Evolutionary conservation across 2,329 filamentous ascomycete species (phyloP).

Genomic region (Rachicladosporium sp.): DNA sequence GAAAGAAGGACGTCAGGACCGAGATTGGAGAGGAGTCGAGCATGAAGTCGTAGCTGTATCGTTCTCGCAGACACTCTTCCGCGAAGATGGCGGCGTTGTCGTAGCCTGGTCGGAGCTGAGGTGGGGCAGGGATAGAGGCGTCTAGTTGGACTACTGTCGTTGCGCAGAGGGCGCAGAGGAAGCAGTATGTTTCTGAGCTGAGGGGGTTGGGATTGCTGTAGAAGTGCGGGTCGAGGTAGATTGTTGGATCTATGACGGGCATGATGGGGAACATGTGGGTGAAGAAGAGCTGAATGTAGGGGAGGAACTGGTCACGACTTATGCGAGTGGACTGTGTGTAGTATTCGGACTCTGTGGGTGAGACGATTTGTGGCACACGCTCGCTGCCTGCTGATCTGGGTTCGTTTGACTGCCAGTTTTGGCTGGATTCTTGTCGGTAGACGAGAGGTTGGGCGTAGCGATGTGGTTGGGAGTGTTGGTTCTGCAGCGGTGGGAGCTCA

Average conservation of each 20-base stretch:
- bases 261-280: constrained; percentile 25
- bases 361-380: constrained; percentile 9
- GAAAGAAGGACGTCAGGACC: constrained; percentile 25
- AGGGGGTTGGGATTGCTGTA: constrained; percentile 15
- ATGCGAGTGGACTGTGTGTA: constrained; percentile 12
- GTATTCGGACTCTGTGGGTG: constrained; percentile 11
- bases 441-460: background rate
- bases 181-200: constrained; percentile 19
- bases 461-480: background rate
- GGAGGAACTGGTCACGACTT: constrained; percentile 17
- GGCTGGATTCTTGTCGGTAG: constrained; percentile 1
- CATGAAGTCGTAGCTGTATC: constrained; percentile 21
- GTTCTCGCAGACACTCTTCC: constrained; percentile 22
- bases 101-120: constrained; percentile 14
- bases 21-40: constrained; percentile 21
- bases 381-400: constrained; percentile 13
- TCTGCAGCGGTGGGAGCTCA: constrained; percentile 6
- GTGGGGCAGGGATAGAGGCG: constrained; percentile 18
- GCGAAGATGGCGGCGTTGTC: constrained; percentile 21
- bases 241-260: constrained; percentile 21
- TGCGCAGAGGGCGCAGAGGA: constrained; percentile 23
- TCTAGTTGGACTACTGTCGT: constrained; percentile 24
- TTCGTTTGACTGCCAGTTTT: constrained; percentile 8
- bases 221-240: constrained; percentile 18
- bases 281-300: constrained; percentile 24